These are phyloP conservation scores for Annulohypoxylon stygium DNA, from an alignment of 495 filamentous ascomycete genomes.

Conservation along the genomic window DNA sequence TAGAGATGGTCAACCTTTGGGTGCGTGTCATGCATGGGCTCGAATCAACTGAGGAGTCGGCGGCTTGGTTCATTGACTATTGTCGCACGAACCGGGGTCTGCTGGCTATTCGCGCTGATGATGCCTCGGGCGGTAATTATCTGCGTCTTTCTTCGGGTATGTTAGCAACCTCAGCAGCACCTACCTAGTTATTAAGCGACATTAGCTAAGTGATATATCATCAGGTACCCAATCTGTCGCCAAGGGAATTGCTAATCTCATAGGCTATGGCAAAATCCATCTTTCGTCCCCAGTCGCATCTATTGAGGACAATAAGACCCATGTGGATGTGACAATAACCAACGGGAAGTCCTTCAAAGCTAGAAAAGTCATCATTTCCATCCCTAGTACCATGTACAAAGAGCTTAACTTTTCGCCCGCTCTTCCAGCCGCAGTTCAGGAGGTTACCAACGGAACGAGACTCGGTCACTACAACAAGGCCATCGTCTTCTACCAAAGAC, in stretches of 20 bases:
- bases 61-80: constrained; percentile 64
- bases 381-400: constrained; percentile 52
- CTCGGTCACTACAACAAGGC: constrained; percentile 58
- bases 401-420: constrained; percentile 54
- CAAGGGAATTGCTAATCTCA: constrained; percentile 35
- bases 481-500: constrained; percentile 52
- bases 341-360: constrained; percentile 40
- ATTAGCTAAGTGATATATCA: not conserved
- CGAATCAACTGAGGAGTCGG: constrained; percentile 57
- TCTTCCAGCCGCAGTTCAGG: constrained; percentile 46
- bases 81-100: constrained; percentile 60
- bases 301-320: constrained; percentile 23
- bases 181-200: not conserved
- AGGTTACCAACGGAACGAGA: constrained; percentile 31
- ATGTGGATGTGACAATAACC: constrained; percentile 28
- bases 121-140: constrained; percentile 58
- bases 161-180: not conserved
- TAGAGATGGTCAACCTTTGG: constrained; percentile 54
- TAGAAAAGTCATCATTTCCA: constrained; percentile 54
- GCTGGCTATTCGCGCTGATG: constrained; percentile 57
- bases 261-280: constrained; percentile 43
- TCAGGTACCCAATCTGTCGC: constrained; percentile 55
- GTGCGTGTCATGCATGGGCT: constrained; percentile 61
- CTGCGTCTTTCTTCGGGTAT: constrained; percentile 52
- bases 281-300: constrained; percentile 44